phyloP scores from a whole-genome alignment of 352 stramenopile genomes.

The Aphanomyces astaci region DNA sequence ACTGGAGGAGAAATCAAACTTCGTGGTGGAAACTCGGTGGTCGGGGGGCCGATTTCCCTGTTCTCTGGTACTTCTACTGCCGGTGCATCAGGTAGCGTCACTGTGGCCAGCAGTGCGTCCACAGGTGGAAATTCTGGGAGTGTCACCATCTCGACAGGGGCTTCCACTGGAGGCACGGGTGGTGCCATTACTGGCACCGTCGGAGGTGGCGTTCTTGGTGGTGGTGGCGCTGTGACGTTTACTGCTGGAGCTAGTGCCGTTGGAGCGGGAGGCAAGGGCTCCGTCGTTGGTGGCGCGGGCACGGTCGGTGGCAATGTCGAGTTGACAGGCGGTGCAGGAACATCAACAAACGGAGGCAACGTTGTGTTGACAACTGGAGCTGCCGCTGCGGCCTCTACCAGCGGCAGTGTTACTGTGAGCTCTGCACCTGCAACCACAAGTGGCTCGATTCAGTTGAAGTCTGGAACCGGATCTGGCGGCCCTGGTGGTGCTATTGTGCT shows the following conservation, averaged over 20 bases:
- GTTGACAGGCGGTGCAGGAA: constrained; percentile 44
- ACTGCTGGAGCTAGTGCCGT: constrained; percentile 7
- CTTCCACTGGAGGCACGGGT: constrained; percentile 5
- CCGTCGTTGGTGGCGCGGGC: constrained; percentile 18
- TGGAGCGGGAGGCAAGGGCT: constrained; percentile 14
- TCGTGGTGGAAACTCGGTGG: background rate
- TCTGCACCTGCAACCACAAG: constrained; percentile 33
- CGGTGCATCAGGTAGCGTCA: constrained; percentile 1
- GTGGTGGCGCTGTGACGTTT: constrained; percentile 5
- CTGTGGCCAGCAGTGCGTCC: background rate
- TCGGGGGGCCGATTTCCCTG: background rate
- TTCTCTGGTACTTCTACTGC: background rate
- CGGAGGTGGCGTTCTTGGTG: background rate
- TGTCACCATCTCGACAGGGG: constrained; percentile 5
- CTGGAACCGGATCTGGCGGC: constrained; percentile 39
- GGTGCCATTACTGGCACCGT: constrained; percentile 18
- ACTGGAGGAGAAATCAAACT: constrained; percentile 22
- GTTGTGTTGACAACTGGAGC: constrained; percentile 7
- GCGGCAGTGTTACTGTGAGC: constrained; percentile 22
- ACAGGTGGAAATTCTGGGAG: constrained; percentile 19
- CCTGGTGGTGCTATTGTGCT: constrained; percentile 46
- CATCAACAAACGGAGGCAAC: constrained; percentile 26
- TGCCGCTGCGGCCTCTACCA: constrained; percentile 27
- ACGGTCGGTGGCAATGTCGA: constrained; percentile 9
- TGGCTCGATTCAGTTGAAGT: constrained; percentile 38